phyloP scores from a whole-genome alignment of 345 rosid genomes.

The Salix brachista region DNA sequence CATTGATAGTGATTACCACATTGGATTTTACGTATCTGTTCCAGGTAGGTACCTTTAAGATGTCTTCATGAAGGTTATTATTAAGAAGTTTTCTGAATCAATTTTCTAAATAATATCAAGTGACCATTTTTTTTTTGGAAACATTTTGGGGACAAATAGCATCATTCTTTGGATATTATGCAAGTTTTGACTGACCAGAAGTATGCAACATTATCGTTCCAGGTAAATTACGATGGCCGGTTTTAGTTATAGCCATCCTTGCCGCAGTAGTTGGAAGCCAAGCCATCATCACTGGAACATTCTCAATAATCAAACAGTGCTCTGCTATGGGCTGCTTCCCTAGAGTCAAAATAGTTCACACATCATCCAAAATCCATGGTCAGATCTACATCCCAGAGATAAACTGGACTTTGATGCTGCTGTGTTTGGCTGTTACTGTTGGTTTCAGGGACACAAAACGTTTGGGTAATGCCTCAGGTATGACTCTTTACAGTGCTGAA shows the following conservation, averaged over 20 bases:
- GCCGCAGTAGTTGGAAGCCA: slow-evolving; percentile 96
- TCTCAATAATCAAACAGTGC: slow-evolving; percentile 87
- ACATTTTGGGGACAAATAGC: not conserved
- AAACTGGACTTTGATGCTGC: slow-evolving; percentile 81
- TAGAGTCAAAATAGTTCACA: slow-evolving; percentile 77
- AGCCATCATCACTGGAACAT: slow-evolving; percentile 90
- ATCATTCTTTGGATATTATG: not conserved
- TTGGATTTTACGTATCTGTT: slow-evolving; percentile 86
- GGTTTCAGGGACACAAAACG: slow-evolving; percentile 80
- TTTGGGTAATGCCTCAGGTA: slow-evolving; percentile 93
- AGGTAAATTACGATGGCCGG: slow-evolving; percentile 84
- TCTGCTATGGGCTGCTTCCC: slow-evolving; percentile 87
- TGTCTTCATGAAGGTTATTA: slow-evolving; percentile 10
- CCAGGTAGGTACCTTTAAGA: slow-evolving; percentile 52
- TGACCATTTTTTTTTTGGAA: not conserved
- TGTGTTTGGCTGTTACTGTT: slow-evolving; percentile 84
- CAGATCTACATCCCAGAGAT: slow-evolving; percentile 96
- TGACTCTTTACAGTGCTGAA: not conserved
- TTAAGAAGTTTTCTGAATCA: not conserved
- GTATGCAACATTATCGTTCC: slow-evolving; percentile 19
- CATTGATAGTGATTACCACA: slow-evolving; percentile 34
- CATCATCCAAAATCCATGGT: slow-evolving; percentile 84
- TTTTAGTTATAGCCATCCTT: slow-evolving; percentile 80
- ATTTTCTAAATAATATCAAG: not conserved
- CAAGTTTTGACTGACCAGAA: slow-evolving; percentile 16